These are phyloP conservation scores for Ustilago lituana DNA, from an alignment of 1,284 basidiomycete genomes.

Conservation along the genomic window DNA sequence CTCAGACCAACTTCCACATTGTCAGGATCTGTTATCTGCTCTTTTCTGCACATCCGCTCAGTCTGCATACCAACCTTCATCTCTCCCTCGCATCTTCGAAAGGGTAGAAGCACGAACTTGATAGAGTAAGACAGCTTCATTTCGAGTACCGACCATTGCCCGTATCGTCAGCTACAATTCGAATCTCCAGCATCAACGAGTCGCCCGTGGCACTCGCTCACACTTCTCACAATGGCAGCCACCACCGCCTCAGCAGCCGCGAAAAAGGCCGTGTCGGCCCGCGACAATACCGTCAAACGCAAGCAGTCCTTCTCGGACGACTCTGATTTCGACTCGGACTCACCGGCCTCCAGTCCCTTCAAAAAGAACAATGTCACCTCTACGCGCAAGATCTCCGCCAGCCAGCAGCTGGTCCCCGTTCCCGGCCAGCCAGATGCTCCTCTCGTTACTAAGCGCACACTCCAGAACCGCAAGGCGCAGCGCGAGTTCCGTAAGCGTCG, in stretches of 20 bases:
- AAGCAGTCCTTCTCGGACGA: slow-evolving; percentile 34
- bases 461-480: slow-evolving; percentile 62
- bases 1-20: too few relatives aligned
- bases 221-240: slow-evolving; percentile 12
- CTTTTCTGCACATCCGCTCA: too few relatives aligned
- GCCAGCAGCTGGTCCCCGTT: slow-evolving; percentile 49
- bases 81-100: too few relatives aligned
- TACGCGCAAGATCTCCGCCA: slow-evolving; percentile 33
- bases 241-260: slow-evolving; percentile 10
- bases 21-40: too few relatives aligned
- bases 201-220: background rate
- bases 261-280: slow-evolving; percentile 14
- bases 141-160: too few relatives aligned
- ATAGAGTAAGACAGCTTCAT: too few relatives aligned
- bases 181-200: too few relatives aligned
- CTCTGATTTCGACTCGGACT: slow-evolving; percentile 33
- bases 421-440: slow-evolving; percentile 50
- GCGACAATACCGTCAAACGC: slow-evolving; percentile 21
- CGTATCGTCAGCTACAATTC: too few relatives aligned
- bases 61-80: too few relatives aligned
- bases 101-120: too few relatives aligned
- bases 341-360: slow-evolving; percentile 9
- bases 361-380: slow-evolving; percentile 22
- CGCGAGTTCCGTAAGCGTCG: slow-evolving; percentile 62
- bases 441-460: slow-evolving; percentile 57